Base-by-base conservation (phyloP, 208 protist species). In the Acanthamoeba polyphaga region DNA sequence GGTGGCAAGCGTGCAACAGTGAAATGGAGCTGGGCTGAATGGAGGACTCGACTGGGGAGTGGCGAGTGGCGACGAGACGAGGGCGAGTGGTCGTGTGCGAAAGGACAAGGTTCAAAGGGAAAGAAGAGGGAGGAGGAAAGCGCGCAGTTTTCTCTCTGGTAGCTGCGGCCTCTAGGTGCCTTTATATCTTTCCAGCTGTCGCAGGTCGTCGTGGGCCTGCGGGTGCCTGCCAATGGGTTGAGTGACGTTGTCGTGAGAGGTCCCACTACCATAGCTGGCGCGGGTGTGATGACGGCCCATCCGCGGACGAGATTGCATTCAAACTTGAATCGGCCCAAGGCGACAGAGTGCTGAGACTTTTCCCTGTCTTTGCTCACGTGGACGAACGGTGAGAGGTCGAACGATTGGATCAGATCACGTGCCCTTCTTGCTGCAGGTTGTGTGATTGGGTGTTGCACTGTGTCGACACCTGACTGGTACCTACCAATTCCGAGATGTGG, bases 311-410 rank as follows among this genome's bases (percentile, higher is more conserved):
- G 70, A 78, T 78, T 78, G 70, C 70, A 34, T 78, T 46, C 34
- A 78, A 78, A 78, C 70, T 78, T 78, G 70, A 78, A 46, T 46
- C 32, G 13, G 70, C n/a, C 0, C 32, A 43, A 34, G 19, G 55
- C 55, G 70, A 46, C 78, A 49, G 78, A 85, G 43, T 85, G 78
- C 78, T n/a, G 0, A 34, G 78, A 85, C 29, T 38, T 85, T 85
- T 85, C 78, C 78, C 78, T 85, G 78, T 85, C 78, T 85, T 85
- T 60, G 78, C 78, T 34, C 78, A 43, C 32, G 55, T 60, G 55
- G 55, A 60, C 13, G 55, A 60, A 60, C 55, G 15, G 13, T 22
- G 12, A 24, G 19, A 34, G 74, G 34, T 3, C 74, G 29, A 82
- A 74, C 24, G 24, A 68, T 24, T 68, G 62, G 62, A 3, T 22